Base-by-base conservation (phyloP, 805 yeast genomes). In the Komagataella mondaviorum region DNA sequence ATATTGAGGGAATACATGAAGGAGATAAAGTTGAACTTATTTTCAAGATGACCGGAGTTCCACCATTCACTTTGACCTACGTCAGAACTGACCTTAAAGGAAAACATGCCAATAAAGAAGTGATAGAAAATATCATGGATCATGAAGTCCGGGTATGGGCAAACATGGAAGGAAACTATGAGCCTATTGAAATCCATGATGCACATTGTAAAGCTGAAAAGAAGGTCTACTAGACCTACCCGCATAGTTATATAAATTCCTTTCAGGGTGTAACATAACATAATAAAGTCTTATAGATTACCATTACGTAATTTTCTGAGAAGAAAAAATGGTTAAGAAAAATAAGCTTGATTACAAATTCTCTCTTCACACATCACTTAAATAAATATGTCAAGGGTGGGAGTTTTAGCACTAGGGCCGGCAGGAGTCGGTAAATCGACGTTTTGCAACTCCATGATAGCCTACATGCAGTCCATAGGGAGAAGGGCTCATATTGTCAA, bases 371-470 rank as follows among this genome's bases (percentile, higher is more conserved):
- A 20, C 20, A 30, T 30, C 39, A 30, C 39, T 30, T 3, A 1
- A 36, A 36, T 5, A 22, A 49, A 7, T 20, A 91, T 93, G 99
- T 88, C 97, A 3, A 76, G 96, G 69, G 96, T 89, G 2, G 99
- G 98, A 53, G 91, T 88, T 10, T 70, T 93, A 55, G 96, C 90
- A 1, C 68, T 93, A 56, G 99, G 99, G 1, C 99, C 99, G 17
- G 99, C 99, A 1, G 99, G 99, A 44, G 98, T 86, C 7, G 99
- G 99, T 8, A 91, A 85, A 66, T 81, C 93, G 48, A 88, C 99
- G 0, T 93, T 91, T 62, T 91, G 98, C 69, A 86, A 88, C 60
- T 73, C 96, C 3, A 76, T 93, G 54, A 84, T 93, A 47, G 69
- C 91, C 1, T 85, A 91, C 65, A 85, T 93, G 82, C 95, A 89